Base-by-base conservation (phyloP, 2,329 filamentous ascomycete species). In the Fusarium agapanthi region DNA sequence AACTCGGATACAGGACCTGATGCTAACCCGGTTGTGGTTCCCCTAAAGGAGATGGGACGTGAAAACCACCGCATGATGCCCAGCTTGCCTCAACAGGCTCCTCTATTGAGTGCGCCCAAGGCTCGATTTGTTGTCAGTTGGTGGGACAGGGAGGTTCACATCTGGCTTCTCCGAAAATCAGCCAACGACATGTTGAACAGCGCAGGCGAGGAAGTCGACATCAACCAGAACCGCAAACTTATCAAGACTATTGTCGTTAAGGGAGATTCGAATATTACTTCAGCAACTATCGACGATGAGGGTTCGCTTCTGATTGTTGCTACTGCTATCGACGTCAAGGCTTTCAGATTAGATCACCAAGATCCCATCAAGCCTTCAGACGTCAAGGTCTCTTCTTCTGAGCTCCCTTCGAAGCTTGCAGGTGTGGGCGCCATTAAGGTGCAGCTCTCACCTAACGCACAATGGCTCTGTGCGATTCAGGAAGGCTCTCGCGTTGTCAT, bases 111-210 rank as follows among this genome's bases (percentile, higher is more conserved):
- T 73, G 93, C 95, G 7, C 86, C 91, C 4, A 88, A 88, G 45
- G 91, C 91, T 47, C 89, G 96, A 54, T 84, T 98, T 28, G 84
- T 99, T 32, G 89, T 96, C 77, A 94, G 93, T 80, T 98, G 95
- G 93, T 98, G 95, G 94, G 93, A 95, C 73, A 88, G 92, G 62
- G 93, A 97, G 80, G 86, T 98, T 54, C 91, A 92, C 75, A 88
- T 99, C 68, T 99, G 95, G 95, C 88, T 85, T 43, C 77, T 90
- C 22, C 83, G 79, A 53, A 83, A 82, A 66, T 81, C 86, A 9
- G 81, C 87, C 22, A 81, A 81, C 35, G 83, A 87, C 44, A 81
- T 90, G 30, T 80, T 86, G 48, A 80, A 84, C 47, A 75, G 77
- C 26, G 76, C 80, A 44, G 82, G 81, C 15, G 83, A 83, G 22